These are phyloP conservation scores for Malassezia pachydermatis DNA, from an alignment of 1,284 basidiomycete genomes.

Conservation along the genomic window DNA sequence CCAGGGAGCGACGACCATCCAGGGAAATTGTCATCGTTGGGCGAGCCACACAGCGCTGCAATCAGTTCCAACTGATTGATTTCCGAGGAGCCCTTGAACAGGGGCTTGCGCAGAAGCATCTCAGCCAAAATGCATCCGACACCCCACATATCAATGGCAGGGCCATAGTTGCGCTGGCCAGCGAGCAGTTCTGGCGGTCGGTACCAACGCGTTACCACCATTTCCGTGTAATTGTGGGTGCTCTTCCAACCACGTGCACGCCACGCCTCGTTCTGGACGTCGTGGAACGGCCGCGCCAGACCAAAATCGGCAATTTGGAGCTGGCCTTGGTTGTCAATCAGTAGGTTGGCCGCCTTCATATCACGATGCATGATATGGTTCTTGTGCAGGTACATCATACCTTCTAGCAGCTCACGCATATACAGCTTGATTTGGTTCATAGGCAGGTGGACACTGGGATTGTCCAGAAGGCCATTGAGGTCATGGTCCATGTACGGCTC, in stretches of 20 bases:
- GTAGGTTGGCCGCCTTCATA: conserved; percentile 94
- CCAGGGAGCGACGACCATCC: conserved; percentile 57
- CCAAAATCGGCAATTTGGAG: conserved; percentile 78
- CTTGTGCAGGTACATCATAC: conserved; percentile 91
- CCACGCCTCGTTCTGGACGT: conserved; percentile 30
- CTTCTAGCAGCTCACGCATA: conserved; percentile 86
- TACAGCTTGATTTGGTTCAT: conserved; percentile 73
- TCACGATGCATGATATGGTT: conserved; percentile 94
- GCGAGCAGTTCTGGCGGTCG: conserved; percentile 87
- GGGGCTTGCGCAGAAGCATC: conserved; percentile 80
- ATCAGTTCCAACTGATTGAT: conserved; percentile 83
- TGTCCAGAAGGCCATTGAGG: conserved; percentile 70
- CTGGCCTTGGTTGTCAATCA: conserved; percentile 64
- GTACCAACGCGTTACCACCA: conserved; percentile 98
- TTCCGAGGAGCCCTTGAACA: conserved; percentile 77
- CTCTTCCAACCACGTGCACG: conserved; percentile 32
- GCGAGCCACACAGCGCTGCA: conserved; percentile 75
- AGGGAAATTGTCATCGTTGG: conserved; percentile 64
- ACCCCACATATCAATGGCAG: conserved; percentile 97
- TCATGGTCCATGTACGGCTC: conserved; percentile 99
- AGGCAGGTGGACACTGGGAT: conserved; percentile 50
- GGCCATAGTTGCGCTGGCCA: conserved; percentile 75
- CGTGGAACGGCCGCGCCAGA: conserved; percentile 60
- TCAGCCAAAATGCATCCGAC: conserved; percentile 92
- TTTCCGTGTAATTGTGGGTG: conserved; percentile 69